Evolutionary conservation across 2,329 filamentous ascomycete genomes (phyloP), one percentile per base, ranked within the genome.

Genomic region (Monosporascus ibericus): DNA sequence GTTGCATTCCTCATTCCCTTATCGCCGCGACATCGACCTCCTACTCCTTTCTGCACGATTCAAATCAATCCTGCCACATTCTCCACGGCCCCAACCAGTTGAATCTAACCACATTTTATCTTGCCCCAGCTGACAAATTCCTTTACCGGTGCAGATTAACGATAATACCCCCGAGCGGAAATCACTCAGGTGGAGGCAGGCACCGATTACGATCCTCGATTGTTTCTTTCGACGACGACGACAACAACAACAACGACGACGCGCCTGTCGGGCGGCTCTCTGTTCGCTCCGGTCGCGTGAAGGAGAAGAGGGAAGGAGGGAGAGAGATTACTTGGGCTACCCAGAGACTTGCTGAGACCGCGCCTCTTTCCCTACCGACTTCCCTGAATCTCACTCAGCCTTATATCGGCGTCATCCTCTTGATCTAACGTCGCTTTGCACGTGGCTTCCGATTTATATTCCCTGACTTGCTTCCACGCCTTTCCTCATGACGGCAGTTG

Each of bases 401-500:
- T 14, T 34, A 11, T 34, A 34, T 14, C 30, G 30, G 30, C 30
- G 30, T 34, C 11, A 34, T 34, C 30, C 9, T 34, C 30, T 34
- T 34, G 30, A 34, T 34, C 9, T 14, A 34, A 34, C 30, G 30
- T 34, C 30, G 11, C 30, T 5, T 34, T 14, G 11, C 30, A 34
- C 30, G 30, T 34, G 30, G 4, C 30, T 14, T 34, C 11, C 30
- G 30, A 34, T 34, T 34, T 5, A 34, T 4, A 34, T 34, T 34
- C 4, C 9, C 11, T 34, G 30, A 34, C 11, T 34, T 34, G 5
- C 30, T 50, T 52, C 49, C 51, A 55, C 62, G 55, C 55, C 55
- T 53, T 65, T 68, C 75, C 74, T 68, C 73, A 87, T 86, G 84
- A 86, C 83, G 72, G 84, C 84, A 66, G 83, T 87, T 66, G 83